Conservation (phyloP, 345 rosid species). For the Eucalyptus tenuipes region DNA sequence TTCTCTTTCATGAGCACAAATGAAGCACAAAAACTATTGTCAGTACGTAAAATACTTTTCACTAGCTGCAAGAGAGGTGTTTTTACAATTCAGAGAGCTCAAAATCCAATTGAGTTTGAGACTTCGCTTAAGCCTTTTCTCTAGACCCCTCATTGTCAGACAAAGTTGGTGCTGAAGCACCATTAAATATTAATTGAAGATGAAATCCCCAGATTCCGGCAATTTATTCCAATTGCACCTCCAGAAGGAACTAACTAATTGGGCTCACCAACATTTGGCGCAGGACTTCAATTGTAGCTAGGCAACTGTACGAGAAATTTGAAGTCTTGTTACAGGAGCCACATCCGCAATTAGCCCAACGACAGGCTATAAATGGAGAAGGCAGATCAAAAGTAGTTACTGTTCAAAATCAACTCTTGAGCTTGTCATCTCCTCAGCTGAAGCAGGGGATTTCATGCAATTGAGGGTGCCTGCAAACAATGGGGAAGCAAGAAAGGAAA, state of each 20-base stretch:
- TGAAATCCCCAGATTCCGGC: constrained; percentile 36
- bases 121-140: constrained; percentile 4
- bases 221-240: constrained; percentile 82
- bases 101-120: background rate
- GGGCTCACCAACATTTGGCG: background rate
- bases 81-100: background rate
- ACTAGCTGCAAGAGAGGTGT: background rate
- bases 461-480: constrained; percentile 35
- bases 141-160: constrained; percentile 19
- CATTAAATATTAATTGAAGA: constrained; percentile 1
- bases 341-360: constrained; percentile 59
- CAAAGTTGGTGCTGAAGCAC: constrained; percentile 9
- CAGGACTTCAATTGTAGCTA: constrained; percentile 29
- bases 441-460: constrained; percentile 29
- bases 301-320: constrained; percentile 23
- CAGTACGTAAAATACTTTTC: background rate
- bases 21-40: background rate
- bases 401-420: constrained; percentile 25
- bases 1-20: background rate
- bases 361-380: constrained; percentile 28
- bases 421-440: constrained; percentile 18
- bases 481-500: background rate
- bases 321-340: constrained; percentile 53
- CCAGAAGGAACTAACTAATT: background rate
- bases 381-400: constrained; percentile 22